Percentiles rank a stretch among this genome's conserved stretches.
Evolutionary conservation across 345 rosid species (phyloP).

Genomic region (Rhodomyrtus tomentosa): DNA sequence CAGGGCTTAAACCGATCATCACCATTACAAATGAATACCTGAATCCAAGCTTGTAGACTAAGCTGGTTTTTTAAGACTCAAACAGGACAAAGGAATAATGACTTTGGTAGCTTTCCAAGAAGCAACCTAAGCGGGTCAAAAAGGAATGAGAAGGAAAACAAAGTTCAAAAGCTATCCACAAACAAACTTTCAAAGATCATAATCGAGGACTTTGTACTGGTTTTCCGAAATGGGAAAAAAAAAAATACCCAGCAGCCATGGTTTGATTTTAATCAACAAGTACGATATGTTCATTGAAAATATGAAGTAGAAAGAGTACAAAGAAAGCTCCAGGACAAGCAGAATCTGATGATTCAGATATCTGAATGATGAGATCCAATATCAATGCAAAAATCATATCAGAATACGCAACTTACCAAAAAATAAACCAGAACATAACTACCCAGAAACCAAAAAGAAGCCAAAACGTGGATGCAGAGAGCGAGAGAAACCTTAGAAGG

Average conservation of each 20-base stretch:
- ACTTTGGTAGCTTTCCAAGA: not conserved
- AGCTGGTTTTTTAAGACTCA: not conserved
- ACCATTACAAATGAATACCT: not conserved
- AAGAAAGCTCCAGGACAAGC: not conserved
- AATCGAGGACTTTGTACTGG: not conserved
- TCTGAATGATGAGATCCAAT: not conserved
- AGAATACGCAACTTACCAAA: not conserved
- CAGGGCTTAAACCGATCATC: not conserved
- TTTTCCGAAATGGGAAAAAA: not conserved
- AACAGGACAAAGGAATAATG: not conserved
- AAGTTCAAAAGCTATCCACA: not conserved
- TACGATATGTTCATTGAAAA: not conserved
- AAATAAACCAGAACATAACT: not conserved
- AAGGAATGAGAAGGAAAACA: not conserved
- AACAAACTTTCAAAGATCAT: not conserved
- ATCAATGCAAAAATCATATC: not conserved
- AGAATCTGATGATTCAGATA: not conserved
- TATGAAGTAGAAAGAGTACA: not conserved
- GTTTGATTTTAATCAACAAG: not conserved
- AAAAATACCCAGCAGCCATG: not conserved
- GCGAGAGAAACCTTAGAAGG: not conserved
- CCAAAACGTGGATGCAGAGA: not conserved
- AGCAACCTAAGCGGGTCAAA: not conserved
- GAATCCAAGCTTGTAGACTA: not conserved
- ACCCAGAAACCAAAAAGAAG: not conserved